Base-by-base conservation (phyloP, 345 rosid species). In the Streptanthus diversifolius region DNA sequence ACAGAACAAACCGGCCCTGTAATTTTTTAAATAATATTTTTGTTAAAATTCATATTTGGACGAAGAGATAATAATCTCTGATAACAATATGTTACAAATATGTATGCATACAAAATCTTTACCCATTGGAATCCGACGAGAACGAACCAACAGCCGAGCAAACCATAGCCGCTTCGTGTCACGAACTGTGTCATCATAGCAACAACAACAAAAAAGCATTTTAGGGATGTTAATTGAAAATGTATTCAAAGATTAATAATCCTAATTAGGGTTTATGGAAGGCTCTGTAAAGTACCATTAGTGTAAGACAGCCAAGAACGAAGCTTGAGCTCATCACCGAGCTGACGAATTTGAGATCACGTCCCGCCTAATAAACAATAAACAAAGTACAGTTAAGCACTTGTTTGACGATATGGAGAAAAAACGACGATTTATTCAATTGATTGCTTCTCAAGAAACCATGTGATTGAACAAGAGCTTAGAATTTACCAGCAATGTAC, bases 41-140 rank as follows among this genome's bases (percentile, higher is more conserved):
- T 12, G 49, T 39, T 65, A 37, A 36, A 25, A 30, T 15, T 5
- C 4, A 10, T 15, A n/a, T 10, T 19, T 14, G 8, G 5, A 21
- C 29, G 19, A 40, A 65, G 14, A 74, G 5, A 10, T 1, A 47
- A 18, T 45, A 47, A 8, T 47, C 19, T 36, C 21, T 48, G 18
- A 44, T 48, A 32, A 52, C 12, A 17, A 35, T 4, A 48, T 12
- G 4, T 71, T 25, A 14, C n/a, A 7, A 7, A 3, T 27, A 7
- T 11, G 12, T 6, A 19, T 72, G 70, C 32, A 18, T 9, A 41
- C 17, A 24, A 57, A 58, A 24, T 48, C n/a, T 80, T 81, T 87
- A 89, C 97, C 97, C 88, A 89, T 67, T 85, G 97, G 67, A 91
- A 91, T 56, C 87, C 92, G 5, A 84, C 78, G 18, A 86, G 87